Base-by-base conservation (phyloP, 2,329 filamentous ascomycete species). In the Cercospora zeae-maydis region DNA sequence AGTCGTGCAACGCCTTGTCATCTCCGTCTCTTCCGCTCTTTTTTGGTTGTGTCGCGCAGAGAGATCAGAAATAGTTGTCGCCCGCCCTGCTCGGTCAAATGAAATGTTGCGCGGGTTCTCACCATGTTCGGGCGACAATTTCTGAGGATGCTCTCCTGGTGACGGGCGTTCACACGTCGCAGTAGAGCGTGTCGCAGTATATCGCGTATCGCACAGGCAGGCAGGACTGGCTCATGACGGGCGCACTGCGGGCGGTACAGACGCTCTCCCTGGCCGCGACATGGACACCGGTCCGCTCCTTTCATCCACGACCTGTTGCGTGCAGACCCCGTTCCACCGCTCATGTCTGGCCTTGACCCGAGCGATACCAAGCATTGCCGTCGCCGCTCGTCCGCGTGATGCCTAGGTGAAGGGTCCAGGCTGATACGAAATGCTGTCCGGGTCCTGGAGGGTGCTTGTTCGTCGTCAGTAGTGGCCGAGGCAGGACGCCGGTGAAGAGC, bases 281-380 rank as follows among this genome's bases (percentile, higher is more conserved):
- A 16, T 45, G 10, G 21, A 45, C 39, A 45, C 39, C 21, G 21
- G 19, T 19, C 21, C 16, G 5, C 19, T 45, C 39, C 39, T 13
- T 19, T 19, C 5, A 45, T 4, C 19, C 16, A 45, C 39, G 39
- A 24, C 39, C 39, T 21, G 19, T 45, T 19, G 21, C 51, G 33
- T 14, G 36, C 21, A 13, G 21, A 36, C 53, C n/a, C 39, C 8
- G 45, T n/a, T 3, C 11, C 3, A 10, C 30, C 16, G 5, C n/a
- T 64, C 57, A 67, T 7, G 63, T 67, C 47, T 64, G 66, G 7
- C 62, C 62, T 55, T 66, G 62, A n/a, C 63, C 62, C n/a, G 64
- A 54, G n/a, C 66, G 54, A 58, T 67, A 63, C 66, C 66, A 67
- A 13, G 55, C 56, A 14, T 66, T 67, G 1, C 62, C 66, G 16